Evolutionary conservation across 2,329 filamentous ascomycete genomes (phyloP), one percentile per base, ranked within the genome.

Genomic region (Diplodia corticola): DNA sequence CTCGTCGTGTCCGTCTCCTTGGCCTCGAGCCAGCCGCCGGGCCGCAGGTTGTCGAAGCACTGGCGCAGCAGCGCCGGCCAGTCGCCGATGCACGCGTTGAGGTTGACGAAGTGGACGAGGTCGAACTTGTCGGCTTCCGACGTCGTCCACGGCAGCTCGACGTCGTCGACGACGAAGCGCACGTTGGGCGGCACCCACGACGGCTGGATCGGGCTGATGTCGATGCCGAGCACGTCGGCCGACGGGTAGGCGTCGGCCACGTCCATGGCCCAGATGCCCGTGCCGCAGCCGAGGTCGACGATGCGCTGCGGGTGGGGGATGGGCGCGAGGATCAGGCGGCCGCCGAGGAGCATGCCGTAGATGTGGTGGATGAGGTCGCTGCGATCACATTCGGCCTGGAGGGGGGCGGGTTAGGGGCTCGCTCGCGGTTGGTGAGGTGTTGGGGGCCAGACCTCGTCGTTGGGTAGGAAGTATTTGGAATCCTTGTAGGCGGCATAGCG

Each of bases 1-100:
- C 49, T 46, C 12, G 40, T 55, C 20, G 61, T 49, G 44, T 68
- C 64, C 22, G 74, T 74, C 69, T 84, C 82, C 69, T 84, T 81
- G 40, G 84, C 73, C 68, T 85, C 84, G 28, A 85, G 71, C 73
- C 80, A 85, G 17, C 83, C 83, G 5, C 82, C 83, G 0, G 82
- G 82, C 63, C 78, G 79, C 9, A 85, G 78, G 68, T 78, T 72
- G 65, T 67, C 65, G 6, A 69, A 48, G 13, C 66, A 68, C 60
- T 75, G 68, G 51, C 54, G 59, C 64, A 73, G 73, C n/a, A 75
- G 68, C 17, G 48, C 50, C 15, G 69, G 28, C 72, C 72, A 73
- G 66, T 74, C 70, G 15, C 69, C 68, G 20, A 73, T 68, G 49
- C 69, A 71, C 46, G 71, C 71, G 50, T 67, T 70, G 33, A 74